A percentile compares a stretch with the other conserved stretches of the same genome.
Evolutionary conservation across 371 early-diverging fungal species (phyloP).

Genomic region (Mucor lusitanicus): DNA sequence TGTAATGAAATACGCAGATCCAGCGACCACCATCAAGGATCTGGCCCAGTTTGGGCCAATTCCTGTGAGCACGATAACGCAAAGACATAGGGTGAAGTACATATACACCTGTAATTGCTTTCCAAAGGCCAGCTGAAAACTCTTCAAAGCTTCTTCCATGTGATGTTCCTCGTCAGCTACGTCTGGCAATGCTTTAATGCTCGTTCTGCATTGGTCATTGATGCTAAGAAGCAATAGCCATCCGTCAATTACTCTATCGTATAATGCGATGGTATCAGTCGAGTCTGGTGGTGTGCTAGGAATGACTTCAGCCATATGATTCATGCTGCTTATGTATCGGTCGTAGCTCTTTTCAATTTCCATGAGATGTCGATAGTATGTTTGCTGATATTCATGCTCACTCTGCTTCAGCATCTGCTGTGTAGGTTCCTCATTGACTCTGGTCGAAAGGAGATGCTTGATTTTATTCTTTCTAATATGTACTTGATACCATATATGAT

Average conservation of each 20-base stretch:
- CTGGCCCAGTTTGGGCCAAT: not conserved
- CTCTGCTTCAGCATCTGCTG: not conserved
- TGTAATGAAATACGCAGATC: not conserved
- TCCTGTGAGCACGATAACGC: not conserved
- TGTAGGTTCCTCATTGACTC: not conserved
- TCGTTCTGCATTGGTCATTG: not conserved
- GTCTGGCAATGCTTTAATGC: not conserved
- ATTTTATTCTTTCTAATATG: not conserved
- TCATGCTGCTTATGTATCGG: not conserved
- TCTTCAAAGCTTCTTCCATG: not conserved
- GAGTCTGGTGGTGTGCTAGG: not conserved
- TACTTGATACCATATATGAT: not conserved
- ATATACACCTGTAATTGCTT: not conserved
- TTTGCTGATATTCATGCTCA: not conserved
- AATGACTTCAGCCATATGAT: not conserved
- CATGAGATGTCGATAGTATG: not conserved
- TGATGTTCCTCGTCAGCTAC: not conserved
- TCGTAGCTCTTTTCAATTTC: not conserved
- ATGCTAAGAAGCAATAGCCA: not conserved
- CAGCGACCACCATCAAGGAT: not conserved
- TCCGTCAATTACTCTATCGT: not conserved
- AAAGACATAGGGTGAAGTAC: not conserved
- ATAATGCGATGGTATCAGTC: not conserved
- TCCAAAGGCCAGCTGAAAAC: not conserved
- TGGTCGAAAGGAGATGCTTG: not conserved